Evolutionary conservation across 306 rosid species (phyloP), one percentile per base, ranked within the genome.

Genomic region (Arachis stenosperma): DNA sequence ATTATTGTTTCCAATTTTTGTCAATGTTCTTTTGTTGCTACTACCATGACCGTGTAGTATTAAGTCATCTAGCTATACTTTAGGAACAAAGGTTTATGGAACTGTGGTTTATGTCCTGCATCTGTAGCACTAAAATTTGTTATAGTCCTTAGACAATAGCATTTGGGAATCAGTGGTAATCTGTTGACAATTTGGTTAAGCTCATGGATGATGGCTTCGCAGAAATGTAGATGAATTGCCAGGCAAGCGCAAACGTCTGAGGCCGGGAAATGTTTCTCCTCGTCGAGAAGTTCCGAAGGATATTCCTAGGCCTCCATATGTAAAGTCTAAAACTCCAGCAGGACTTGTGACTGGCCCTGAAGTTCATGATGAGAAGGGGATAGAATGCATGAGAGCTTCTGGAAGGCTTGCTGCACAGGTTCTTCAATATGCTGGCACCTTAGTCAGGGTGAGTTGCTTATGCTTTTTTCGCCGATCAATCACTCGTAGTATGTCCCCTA

Each of bases 371-470:
- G 84, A 91, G 83, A 66, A 84, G 50, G 98, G 97, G 67, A 88
- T 88, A 52, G 91, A 91, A 75, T 84, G 83, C 79, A 94, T 94
- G 97, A 88, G 92, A 87, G 96, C 95, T 79, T 91, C 97, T 12
- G 98, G 97, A 73, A 81, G 81, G 84, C 97, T 94, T 77, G 96
- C 98, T n/a, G 98, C 97, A 1, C 86, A 87, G 78, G 97, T 94
- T 91, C 96, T 94, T 74, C 88, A 89, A 78, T 83, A 84, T 85
- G 98, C 97, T 67, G 97, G 98, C 73, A 79, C 95, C 58, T 80
- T 91, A 73, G 96, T 94, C 86, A 89, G 88, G 96, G 98, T 91
- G 81, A 84, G 53, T 60, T 65, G 70, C 55, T 39, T 78, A 51
- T 29, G 46, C 76, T 50, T 44, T 59, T 81, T 73, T 68, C 33